These are phyloP conservation scores for Pleomassaria siparia DNA, from an alignment of 2,329 filamentous ascomycete species.

Conservation along the genomic window DNA sequence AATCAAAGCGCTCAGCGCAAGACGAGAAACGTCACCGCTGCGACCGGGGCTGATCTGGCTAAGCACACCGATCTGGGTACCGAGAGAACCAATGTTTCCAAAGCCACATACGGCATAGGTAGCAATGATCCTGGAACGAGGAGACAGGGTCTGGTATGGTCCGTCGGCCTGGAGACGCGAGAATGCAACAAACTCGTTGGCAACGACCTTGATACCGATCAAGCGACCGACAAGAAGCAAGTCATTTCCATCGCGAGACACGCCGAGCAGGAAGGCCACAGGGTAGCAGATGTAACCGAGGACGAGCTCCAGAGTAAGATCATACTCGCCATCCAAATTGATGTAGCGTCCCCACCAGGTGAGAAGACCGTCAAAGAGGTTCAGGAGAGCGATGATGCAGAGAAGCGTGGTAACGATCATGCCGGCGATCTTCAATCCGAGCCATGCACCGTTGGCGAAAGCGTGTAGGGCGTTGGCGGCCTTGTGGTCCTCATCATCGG, in stretches of 20 bases:
- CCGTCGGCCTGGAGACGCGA: slow-evolving; percentile 51
- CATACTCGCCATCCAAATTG: slow-evolving; percentile 65
- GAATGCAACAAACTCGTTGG: slow-evolving; percentile 82
- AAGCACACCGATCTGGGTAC: slow-evolving; percentile 87
- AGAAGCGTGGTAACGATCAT: slow-evolving; percentile 81
- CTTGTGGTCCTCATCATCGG: slow-evolving; percentile 73
- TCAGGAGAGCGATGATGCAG: slow-evolving; percentile 78
- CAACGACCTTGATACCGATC: slow-evolving; percentile 83
- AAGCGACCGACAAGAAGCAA: slow-evolving; percentile 74
- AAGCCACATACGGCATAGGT: slow-evolving; percentile 78
- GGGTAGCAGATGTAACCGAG: slow-evolving; percentile 78
- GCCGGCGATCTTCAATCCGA: slow-evolving; percentile 82
- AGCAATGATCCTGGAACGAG: slow-evolving; percentile 76
- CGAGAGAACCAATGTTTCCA: slow-evolving; percentile 83
- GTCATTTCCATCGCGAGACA: slow-evolving; percentile 60
- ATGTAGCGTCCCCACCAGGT: slow-evolving; percentile 84
- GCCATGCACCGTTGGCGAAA: slow-evolving; percentile 81
- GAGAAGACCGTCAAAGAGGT: slow-evolving; percentile 72
- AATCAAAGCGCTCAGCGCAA: slow-evolving; percentile 76
- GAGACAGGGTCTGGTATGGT: slow-evolving; percentile 61
- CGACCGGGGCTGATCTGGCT: slow-evolving; percentile 76
- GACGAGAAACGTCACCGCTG: slow-evolving; percentile 71
- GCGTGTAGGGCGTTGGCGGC: slow-evolving; percentile 82
- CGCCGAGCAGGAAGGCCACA: slow-evolving; percentile 77
- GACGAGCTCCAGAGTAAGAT: slow-evolving; percentile 74